These are phyloP conservation scores for Xylariaceae sp. DNA, from an alignment of 2,329 filamentous ascomycete genomes.

Conservation along the genomic window DNA sequence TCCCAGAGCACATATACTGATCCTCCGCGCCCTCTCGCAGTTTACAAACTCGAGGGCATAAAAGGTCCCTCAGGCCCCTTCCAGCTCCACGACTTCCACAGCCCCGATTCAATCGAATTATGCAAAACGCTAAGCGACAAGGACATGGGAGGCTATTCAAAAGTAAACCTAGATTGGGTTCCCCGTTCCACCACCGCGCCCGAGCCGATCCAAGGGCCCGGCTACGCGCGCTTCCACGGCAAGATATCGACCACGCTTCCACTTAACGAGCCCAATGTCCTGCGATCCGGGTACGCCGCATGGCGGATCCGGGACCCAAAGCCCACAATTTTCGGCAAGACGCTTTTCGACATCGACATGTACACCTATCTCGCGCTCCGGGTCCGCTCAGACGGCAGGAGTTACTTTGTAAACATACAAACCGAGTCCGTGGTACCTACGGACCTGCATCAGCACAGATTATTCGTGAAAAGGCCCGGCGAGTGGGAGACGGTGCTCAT, in stretches of 20 bases:
- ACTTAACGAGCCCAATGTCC: conserved; percentile 64
- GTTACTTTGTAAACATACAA: conserved; percentile 93
- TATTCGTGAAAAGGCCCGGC: conserved; percentile 73
- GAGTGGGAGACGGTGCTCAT: conserved; percentile 96
- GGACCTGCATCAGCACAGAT: conserved; percentile 91
- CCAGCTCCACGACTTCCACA: conserved; percentile 60
- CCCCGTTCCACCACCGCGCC: conserved; percentile 21
- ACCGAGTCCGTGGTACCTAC: conserved; percentile 89
- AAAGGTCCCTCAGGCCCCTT: conserved; percentile 61
- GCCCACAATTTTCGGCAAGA: conserved; percentile 77
- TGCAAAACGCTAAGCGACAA: conserved; percentile 81
- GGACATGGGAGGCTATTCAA: conserved; percentile 83
- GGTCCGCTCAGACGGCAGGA: conserved; percentile 83
- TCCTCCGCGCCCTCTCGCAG: conserved; percentile 39
- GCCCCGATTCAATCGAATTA: conserved; percentile 42
- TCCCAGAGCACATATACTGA: conserved; percentile 13
- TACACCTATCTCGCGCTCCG: conserved; percentile 84
- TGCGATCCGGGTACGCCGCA: conserved; percentile 81
- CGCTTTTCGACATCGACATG: conserved; percentile 84
- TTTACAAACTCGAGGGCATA: conserved; percentile 64
- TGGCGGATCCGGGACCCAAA: conserved; percentile 78
- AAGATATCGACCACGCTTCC: conserved; percentile 84
- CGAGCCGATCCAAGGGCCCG: conserved; percentile 16
- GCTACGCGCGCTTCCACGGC: conserved; percentile 78
- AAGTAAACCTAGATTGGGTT: conserved; percentile 52